Evolutionary conservation across 169 alveolate species (phyloP).

Genomic region (Cryptosporidium viatorum): DNA sequence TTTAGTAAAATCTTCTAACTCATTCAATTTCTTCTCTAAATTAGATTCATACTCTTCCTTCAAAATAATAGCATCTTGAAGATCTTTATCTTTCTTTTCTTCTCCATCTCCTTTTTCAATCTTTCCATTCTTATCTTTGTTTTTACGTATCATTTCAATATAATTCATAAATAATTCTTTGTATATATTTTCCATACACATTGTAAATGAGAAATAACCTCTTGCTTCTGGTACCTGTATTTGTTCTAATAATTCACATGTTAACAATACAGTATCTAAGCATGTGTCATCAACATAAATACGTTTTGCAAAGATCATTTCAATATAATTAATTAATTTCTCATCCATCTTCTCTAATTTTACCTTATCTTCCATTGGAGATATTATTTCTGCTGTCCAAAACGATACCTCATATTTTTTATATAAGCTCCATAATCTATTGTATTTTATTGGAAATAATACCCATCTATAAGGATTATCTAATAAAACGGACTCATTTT

Average conservation of each 20-base stretch:
- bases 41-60: slow-evolving; percentile 15
- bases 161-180: slow-evolving; percentile 84
- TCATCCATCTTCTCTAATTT: slow-evolving; percentile 71
- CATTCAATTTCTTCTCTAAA: slow-evolving; percentile 6
- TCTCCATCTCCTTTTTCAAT: neutral
- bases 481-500: slow-evolving; percentile 84
- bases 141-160: slow-evolving; percentile 76
- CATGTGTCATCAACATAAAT: slow-evolving; percentile 72
- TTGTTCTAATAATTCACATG: slow-evolving; percentile 88
- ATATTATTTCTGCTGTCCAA: slow-evolving; percentile 91
- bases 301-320: slow-evolving; percentile 74
- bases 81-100: neutral
- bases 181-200: slow-evolving; percentile 94
- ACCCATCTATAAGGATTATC: slow-evolving; percentile 90
- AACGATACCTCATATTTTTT: slow-evolving; percentile 87
- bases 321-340: slow-evolving; percentile 64
- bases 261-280: slow-evolving; percentile 76
- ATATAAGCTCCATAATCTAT: slow-evolving; percentile 89
- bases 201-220: slow-evolving; percentile 93
- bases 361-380: slow-evolving; percentile 83
- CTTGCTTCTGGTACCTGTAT: slow-evolving; percentile 93
- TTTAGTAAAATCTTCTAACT: slow-evolving; percentile 17
- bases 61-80: neutral
- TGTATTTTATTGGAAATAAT: slow-evolving; percentile 88
- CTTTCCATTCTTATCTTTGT: neutral